Conservation (phyloP, 257 asterid genomes). For the Petunia axillaris region DNA sequence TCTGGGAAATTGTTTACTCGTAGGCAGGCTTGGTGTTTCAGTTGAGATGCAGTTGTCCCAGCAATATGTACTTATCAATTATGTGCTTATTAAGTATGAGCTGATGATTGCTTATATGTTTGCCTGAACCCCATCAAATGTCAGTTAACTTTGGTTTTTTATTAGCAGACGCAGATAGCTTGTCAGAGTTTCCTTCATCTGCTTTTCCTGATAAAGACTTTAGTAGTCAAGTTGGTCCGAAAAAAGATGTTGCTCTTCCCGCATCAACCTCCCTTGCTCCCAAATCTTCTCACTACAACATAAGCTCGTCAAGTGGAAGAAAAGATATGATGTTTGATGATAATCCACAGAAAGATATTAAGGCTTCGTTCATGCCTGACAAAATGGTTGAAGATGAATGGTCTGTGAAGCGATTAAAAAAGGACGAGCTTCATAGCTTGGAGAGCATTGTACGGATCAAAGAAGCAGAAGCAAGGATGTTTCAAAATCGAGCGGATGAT, state of each 20-base stretch:
- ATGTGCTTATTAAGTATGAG: constrained; percentile 1
- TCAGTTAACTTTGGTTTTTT: constrained; percentile 21
- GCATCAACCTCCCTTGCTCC: constrained; percentile 44
- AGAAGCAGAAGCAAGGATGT: constrained; percentile 92
- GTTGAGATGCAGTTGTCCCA: neutral
- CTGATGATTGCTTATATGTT: neutral
- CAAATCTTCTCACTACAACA: constrained; percentile 55
- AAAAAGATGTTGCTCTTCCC: constrained; percentile 48
- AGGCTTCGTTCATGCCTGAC: constrained; percentile 37
- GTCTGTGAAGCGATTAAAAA: constrained; percentile 76
- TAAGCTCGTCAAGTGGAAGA: constrained; percentile 50
- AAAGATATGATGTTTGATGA: constrained; percentile 31
- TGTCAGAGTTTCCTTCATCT: constrained; percentile 48
- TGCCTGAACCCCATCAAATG: neutral
- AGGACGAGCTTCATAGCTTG: constrained; percentile 72
- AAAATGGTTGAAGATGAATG: constrained; percentile 77
- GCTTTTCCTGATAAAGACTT: constrained; percentile 45
- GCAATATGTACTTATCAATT: neutral
- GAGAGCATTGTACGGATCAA: constrained; percentile 72
- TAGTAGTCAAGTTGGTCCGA: constrained; percentile 41
- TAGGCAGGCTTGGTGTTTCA: constrained; percentile 7
- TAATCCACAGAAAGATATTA: constrained; percentile 28
- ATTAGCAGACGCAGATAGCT: constrained; percentile 53
- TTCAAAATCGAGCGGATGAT: constrained; percentile 76
- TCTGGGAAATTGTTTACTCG: neutral